A percentile compares a stretch with the other conserved stretches of the same genome.
phyloP scores from a whole-genome alignment of 2,329 filamentous ascomycete genomes.

The Fusarium falciforme region DNA sequence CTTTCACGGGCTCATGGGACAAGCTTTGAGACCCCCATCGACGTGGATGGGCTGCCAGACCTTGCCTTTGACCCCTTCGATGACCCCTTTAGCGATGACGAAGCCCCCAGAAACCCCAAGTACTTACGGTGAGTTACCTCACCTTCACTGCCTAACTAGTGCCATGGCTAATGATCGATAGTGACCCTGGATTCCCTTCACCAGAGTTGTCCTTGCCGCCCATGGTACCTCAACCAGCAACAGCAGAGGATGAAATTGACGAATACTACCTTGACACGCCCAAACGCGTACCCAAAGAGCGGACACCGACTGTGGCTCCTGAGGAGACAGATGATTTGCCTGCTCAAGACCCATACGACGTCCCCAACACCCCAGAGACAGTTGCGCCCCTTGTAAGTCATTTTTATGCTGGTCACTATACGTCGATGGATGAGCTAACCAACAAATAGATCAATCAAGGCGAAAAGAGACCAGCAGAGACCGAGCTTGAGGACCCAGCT shows the following conservation, averaged over 20 bases:
- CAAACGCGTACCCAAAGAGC: neutral
- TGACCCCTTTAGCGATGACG: neutral
- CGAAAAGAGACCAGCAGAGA: constrained; percentile 8
- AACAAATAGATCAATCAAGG: neutral
- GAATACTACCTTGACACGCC: neutral
- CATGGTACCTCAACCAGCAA: neutral
- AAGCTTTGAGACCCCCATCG: neutral
- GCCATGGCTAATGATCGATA: neutral
- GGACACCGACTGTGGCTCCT: neutral
- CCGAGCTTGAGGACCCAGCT: neutral
- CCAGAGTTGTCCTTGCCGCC: neutral
- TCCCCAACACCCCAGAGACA: neutral
- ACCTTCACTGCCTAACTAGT: too few species aligned
- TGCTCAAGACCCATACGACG: neutral
- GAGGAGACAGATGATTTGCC: neutral
- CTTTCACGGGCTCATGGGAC: too few species aligned
- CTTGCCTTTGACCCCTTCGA: neutral
- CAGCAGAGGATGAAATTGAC: neutral
- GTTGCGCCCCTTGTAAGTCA: neutral
- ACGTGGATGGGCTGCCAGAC: neutral
- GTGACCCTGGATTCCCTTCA: neutral
- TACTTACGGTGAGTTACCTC: neutral
- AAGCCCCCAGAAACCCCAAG: neutral
- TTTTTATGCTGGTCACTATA: neutral
- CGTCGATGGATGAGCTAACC: neutral